These are phyloP conservation scores for Abrus pulchellus DNA, from an alignment of 306 rosid species.

Conservation along the genomic window DNA sequence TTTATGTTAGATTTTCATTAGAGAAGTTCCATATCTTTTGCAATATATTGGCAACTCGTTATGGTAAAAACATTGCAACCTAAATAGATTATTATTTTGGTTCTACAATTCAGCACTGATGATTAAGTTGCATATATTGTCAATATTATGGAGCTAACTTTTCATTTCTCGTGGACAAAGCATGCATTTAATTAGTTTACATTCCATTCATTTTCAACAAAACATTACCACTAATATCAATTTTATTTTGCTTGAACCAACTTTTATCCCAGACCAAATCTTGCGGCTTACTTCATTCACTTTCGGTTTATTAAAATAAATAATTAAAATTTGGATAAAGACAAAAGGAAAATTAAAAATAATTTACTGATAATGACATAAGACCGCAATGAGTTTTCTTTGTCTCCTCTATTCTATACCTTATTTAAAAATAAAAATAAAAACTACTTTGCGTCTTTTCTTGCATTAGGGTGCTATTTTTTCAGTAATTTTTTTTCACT, in stretches of 20 bases:
- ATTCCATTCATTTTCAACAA: conserved; percentile 4
- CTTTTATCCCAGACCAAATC: background rate
- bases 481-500: background rate
- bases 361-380: conserved; percentile 14
- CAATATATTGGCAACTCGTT: background rate
- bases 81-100: too few species aligned
- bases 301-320: background rate
- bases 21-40: background rate
- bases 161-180: conserved; percentile 6
- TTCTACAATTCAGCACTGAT: too few species aligned
- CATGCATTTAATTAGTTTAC: background rate
- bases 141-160: conserved; percentile 7
- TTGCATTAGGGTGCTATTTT: background rate
- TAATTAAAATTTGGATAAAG: background rate
- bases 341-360: background rate
- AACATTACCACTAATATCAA: background rate
- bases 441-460: background rate
- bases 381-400: conserved; percentile 13
- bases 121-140: background rate
- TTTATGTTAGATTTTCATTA: background rate
- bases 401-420: background rate
- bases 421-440: background rate
- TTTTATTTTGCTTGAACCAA: background rate
- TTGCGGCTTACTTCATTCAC: background rate
- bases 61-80: background rate